Conservation (phyloP, 805 yeast species). For the Spencermartinsiella europaea region DNA sequence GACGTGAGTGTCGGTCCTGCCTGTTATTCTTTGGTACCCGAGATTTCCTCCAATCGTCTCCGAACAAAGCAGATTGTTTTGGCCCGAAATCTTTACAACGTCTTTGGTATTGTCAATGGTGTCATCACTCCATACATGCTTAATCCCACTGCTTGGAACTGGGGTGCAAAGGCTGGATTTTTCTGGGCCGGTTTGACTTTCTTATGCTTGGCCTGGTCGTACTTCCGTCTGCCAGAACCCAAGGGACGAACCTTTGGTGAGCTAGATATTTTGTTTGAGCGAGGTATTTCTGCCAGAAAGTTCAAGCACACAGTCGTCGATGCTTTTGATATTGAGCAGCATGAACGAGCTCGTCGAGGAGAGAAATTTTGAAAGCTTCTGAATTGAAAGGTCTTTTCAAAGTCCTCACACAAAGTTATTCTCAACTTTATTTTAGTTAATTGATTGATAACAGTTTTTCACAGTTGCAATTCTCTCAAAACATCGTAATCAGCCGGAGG, state of each 20-base stretch:
- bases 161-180: conserved; percentile 45
- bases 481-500: conserved; percentile 28
- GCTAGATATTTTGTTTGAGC: conserved; percentile 47
- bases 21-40: conserved; percentile 37
- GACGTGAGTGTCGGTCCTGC: conserved; percentile 42
- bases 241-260: conserved; percentile 54
- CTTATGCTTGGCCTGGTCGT: conserved; percentile 38
- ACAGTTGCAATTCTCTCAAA: conserved; percentile 20
- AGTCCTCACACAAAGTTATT: no score
- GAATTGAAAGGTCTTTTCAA: no score
- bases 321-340: conserved; percentile 3
- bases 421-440: no score
- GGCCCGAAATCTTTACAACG: conserved; percentile 32
- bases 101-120: conserved; percentile 18
- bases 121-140: conserved; percentile 41
- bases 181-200: conserved; percentile 39
- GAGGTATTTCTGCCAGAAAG: conserved; percentile 27
- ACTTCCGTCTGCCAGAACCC: conserved; percentile 54
- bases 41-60: conserved; percentile 37
- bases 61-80: conserved; percentile 40
- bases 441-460: neutral
- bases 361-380: neutral
- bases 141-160: conserved; percentile 41
- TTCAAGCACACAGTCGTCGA: conserved; percentile 12
- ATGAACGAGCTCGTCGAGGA: conserved; percentile 1